Evolutionary conservation across 1,139 yeast genomes (phyloP), one percentile per base, ranked within the genome.

Genomic region (Hyphopichia burtonii): DNA sequence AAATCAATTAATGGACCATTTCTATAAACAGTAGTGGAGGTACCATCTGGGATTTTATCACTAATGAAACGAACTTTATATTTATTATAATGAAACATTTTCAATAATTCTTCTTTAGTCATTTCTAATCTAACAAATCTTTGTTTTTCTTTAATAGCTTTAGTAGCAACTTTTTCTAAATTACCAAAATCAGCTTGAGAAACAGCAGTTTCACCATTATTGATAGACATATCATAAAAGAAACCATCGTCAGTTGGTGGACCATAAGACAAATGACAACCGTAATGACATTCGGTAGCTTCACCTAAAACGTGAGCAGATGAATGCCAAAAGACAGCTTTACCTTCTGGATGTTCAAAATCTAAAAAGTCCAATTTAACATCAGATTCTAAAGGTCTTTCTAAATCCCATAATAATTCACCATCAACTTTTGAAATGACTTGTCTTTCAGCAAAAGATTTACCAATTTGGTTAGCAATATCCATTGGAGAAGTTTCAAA

Each of bases 231-330:
- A 63, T 94, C 99, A 66, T 94, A 94, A 74, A 93, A 94, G 69
- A 94, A 94, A 38, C 99, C 99, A 52, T 91, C 98, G 41, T 86
- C 91, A 47, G 97, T 93, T 62, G 99, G 99, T 36, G 99, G 99
- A 50, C 99, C 99, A 51, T 71, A 68, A 31, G 78, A 71, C 50
- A 94, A 81, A 61, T 91, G 96, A 52, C 96, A 95, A 51, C 97
- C 98, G 63, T 85, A 76, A 66, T 89, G 94, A 65, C 96, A 86
- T 71, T 94, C 99, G 72, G 96, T 86, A 40, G 98, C 94, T 72
- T 94, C 99, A 67, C 99, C 99, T 55, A 94, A 76, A 47, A 94
- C 93, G 69, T 94, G 99, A 44, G 99, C 99, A 54, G 96, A 86
- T 4, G 99, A 93, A 66, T 94, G 99, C 99, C 99, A 94, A 71